Base-by-base conservation (phyloP, 495 filamentous ascomycete species). In the Immersiella caudata region DNA sequence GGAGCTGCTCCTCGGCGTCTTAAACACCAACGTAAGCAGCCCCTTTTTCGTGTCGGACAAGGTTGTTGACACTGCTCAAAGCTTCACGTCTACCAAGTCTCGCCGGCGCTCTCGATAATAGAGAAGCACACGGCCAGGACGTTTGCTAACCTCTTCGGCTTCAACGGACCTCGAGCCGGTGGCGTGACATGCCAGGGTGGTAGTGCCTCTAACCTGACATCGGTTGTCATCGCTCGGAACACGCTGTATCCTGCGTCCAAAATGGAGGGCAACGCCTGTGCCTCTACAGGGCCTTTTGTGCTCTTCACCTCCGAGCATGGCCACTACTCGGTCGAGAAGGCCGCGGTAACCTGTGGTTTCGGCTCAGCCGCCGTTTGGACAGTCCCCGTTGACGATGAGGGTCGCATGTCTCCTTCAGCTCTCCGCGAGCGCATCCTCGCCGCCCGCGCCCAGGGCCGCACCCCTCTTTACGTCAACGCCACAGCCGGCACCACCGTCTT, bases 261-360 rank as follows among this genome's bases (percentile, higher is more conserved):
- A 76, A 81, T 77, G 11, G 73, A 86, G 6, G 94, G 95, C 20
- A 91, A 92, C 73, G 83, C 76, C 8, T 72, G 72, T 9, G 83
- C 58, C 24, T 83, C 79, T 2, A 70, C 74, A 0, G 83, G 85
- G 69, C 75, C 79, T 7, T 93, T 97, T 68, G 86, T 93, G 9
- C 82, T 97, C n/a, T 97, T 97, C 83, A 96, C 94, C 18, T 90
- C 87, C 70, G 87, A 81, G 25, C 93, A 97, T 75, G 93, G 93
- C 0, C 94, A 97, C 81, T 98, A 97, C 80, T 93, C 89, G 51
- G 84, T 97, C n/a, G 92, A 96, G 75, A 97, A 97, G 79, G 93
- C 94, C 0, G 93, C 93, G 16, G 88, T 93, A 66, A 90, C 93
- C 74, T 88, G 89, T 63, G 95, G 95, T 8, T 83, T 99, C 29